Evolutionary conservation across 805 yeast genomes (phyloP), one percentile per base, ranked within the genome.

Genomic region (Henningerozyma blattae): DNA sequence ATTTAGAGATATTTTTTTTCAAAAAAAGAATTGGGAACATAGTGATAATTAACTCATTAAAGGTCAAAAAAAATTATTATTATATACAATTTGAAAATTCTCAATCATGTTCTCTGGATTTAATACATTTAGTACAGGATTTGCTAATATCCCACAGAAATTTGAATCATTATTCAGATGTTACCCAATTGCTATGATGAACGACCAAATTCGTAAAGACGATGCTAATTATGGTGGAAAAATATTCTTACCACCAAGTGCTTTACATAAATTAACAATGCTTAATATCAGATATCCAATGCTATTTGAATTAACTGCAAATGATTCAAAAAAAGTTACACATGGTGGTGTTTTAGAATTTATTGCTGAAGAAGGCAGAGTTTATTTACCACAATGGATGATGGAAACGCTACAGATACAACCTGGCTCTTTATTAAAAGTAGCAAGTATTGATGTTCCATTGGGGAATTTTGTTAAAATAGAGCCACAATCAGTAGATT

Each of bases 311-410:
- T 60, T 91, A 27, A 63, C 65, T 22, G 80, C 81, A 35, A 93
- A 79, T 45, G 78, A 72, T 25, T 64, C 70, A 17, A 63, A 66
- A 3, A 53, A 65, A 22, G 62, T 54, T 6, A 84, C 96, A 0
- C 95, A 86, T 54, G 81, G 87, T 31, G 99, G 99, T 51, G 98
- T 91, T 19, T 62, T 91, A 40, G 98, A 91, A 60, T 91, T 91
- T 56, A 80, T 83, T 14, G 95, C 98, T 1, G 97, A 91, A 52
- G 98, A 91, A 62, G 99, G 99, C 14, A 68, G 98, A 36, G 91
- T 75, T 2, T 91, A 91, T 54, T 49, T 91, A 24, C 99, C 99
- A 0, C 85, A 83, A 46, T 91, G 99, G 99, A 87, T 91, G 87
- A 72, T 91, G 81, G 68, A 62, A 30, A 81, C 93, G 0, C 59